Evolutionary conservation across 2,329 filamentous ascomycete genomes (phyloP).

Genomic region (Phaeosphaeriaceae sp.): DNA sequence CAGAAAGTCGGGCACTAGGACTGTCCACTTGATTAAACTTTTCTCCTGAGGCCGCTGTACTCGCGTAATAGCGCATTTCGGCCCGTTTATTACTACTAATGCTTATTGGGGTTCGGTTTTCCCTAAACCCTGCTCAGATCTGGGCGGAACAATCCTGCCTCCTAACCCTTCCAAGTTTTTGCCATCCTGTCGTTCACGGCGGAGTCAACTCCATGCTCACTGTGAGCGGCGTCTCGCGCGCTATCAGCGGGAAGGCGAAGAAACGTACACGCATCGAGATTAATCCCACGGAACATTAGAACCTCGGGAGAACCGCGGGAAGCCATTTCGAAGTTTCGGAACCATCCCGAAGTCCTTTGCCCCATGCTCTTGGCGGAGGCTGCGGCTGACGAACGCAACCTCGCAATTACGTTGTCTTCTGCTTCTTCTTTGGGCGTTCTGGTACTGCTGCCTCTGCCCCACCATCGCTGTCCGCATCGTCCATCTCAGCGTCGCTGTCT

Average conservation of each 20-base stretch:
- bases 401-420: constrained; percentile 55
- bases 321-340: background rate
- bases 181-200: constrained; percentile 18
- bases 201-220: constrained; percentile 23
- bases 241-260: constrained; percentile 11
- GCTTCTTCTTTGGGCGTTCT: constrained; percentile 70
- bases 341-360: constrained; percentile 23
- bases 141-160: constrained; percentile 21
- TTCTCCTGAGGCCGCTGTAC: constrained; percentile 22
- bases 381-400: background rate
- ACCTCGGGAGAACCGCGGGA: constrained; percentile 26
- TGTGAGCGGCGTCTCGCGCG: constrained; percentile 8
- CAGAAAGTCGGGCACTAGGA: constrained; percentile 28
- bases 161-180: constrained; percentile 20
- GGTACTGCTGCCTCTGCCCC: constrained; percentile 58
- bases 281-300: constrained; percentile 25
- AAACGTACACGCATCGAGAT: constrained; percentile 29
- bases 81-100: constrained; percentile 29
- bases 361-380: background rate
- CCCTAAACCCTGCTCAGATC: constrained; percentile 23
- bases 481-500: constrained; percentile 69
- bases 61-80: constrained; percentile 25
- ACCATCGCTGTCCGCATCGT: constrained; percentile 65
- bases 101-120: constrained; percentile 11
- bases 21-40: constrained; percentile 37